Conservation (phyloP, 352 stramenopile genomes). For the Phytopythium cucurbitacearum region DNA sequence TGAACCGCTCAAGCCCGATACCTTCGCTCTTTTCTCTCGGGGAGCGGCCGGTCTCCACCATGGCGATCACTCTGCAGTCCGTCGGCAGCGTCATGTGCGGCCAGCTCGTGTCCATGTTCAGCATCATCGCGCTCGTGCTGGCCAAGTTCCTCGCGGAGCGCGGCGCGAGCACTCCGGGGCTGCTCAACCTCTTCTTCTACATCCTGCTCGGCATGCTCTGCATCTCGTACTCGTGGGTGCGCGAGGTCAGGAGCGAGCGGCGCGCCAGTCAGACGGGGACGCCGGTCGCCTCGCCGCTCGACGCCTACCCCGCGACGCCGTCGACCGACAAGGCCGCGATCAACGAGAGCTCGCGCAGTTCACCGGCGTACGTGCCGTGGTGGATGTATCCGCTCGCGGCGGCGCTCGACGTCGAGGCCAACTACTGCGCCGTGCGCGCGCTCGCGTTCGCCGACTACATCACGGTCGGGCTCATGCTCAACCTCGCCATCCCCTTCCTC, state of each 20-base stretch:
- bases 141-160: conserved; percentile 30
- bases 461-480: conserved; percentile 29
- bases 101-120: conserved; percentile 42
- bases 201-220: conserved; percentile 19
- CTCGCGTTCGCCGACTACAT: conserved; percentile 32
- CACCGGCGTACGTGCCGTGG: conserved; percentile 10
- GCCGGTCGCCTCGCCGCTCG: neutral
- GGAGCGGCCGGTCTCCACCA: neutral
- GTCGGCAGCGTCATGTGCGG: conserved; percentile 24
- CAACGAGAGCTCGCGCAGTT: neutral
- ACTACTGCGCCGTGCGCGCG: conserved; percentile 24
- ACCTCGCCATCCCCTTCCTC: conserved; percentile 43
- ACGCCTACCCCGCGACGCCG: neutral
- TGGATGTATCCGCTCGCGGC: conserved; percentile 40
- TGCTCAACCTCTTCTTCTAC: conserved; percentile 44
- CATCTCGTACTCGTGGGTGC: conserved; percentile 18
- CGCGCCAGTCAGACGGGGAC: neutral
- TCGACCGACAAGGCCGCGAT: neutral
- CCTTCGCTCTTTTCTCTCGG: neutral
- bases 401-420: conserved; percentile 38
- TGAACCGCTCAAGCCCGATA: too few species aligned
- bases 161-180: conserved; percentile 18
- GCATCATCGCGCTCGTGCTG: conserved; percentile 29
- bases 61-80: conserved; percentile 11
- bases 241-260: conserved; percentile 6